Evolutionary conservation across 305 asterid genomes (phyloP).

Genomic region (Salvia sclarea): DNA sequence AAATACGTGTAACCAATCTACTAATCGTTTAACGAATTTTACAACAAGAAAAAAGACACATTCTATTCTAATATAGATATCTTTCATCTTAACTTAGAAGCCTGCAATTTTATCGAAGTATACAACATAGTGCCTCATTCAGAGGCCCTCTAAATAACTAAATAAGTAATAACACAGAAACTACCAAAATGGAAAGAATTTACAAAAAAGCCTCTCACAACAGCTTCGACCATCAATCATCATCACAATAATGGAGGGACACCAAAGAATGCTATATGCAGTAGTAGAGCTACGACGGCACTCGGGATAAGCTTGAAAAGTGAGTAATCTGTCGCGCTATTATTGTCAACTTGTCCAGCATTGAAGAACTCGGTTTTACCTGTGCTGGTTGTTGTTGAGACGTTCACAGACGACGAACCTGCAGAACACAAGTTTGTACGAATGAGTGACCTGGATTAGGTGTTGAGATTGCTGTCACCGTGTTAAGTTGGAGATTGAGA

Average conservation of each 20-base stretch:
- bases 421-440: background rate
- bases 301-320: slow-evolving; percentile 29
- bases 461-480: background rate
- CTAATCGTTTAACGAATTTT: background rate
- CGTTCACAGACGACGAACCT: slow-evolving; percentile 55
- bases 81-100: slow-evolving; percentile 3
- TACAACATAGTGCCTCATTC: slow-evolving; percentile 20
- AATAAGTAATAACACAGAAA: background rate
- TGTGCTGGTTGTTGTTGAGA: slow-evolving; percentile 43
- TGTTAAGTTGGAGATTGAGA: background rate
- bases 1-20: background rate
- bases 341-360: slow-evolving; percentile 42
- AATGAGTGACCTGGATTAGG: background rate
- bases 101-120: slow-evolving; percentile 18
- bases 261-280: slow-evolving; percentile 38
- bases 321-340: slow-evolving; percentile 15
- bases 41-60: background rate
- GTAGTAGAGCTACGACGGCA: slow-evolving; percentile 26
- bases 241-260: slow-evolving; percentile 36
- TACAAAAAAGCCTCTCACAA: slow-evolving; percentile 6
- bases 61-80: background rate
- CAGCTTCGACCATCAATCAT: background rate
- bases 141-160: background rate
- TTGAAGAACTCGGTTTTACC: slow-evolving; percentile 50
- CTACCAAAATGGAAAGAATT: slow-evolving; percentile 1